phyloP scores from a whole-genome alignment of 2,329 filamentous ascomycete genomes.

The Celoporthe dispersa region DNA sequence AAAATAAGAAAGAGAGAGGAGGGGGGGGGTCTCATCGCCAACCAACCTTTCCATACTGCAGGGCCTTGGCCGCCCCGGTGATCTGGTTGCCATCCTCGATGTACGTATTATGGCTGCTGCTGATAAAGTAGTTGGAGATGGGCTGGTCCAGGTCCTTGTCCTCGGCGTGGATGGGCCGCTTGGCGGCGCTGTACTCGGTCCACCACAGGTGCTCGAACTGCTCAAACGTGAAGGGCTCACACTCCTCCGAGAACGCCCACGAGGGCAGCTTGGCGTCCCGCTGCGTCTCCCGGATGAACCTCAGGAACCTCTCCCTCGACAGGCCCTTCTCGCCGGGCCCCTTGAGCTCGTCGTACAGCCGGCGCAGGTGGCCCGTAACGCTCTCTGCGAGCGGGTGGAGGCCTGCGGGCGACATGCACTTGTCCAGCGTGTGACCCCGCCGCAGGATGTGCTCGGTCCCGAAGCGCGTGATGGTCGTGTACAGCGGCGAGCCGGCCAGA shows the following conservation, averaged over 20 bases:
- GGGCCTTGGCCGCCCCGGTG: conserved; percentile 73
- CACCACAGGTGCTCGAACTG: conserved; percentile 57
- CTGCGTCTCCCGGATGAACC: conserved; percentile 19
- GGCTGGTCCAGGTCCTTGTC: conserved; percentile 66
- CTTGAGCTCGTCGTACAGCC: conserved; percentile 24
- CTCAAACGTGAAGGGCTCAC: conserved; percentile 48
- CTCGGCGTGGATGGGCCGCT: conserved; percentile 45
- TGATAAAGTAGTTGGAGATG: conserved; percentile 90
- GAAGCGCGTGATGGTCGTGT: conserved; percentile 8
- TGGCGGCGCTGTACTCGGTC: conserved; percentile 47
- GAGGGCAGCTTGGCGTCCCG: background rate
- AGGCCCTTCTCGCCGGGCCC: conserved; percentile 11
- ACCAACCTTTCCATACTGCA: conserved; percentile 69
- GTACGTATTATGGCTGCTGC: conserved; percentile 94
- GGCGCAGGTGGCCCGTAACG: conserved; percentile 17
- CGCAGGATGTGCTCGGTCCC: background rate
- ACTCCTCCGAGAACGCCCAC: conserved; percentile 36
- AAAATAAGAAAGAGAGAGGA: too few species aligned
- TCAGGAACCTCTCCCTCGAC: conserved; percentile 12
- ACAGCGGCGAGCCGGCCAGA: conserved; percentile 12
- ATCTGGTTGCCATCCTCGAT: conserved; percentile 82
- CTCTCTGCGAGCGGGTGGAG: conserved; percentile 6
- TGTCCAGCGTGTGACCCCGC: conserved; percentile 13
- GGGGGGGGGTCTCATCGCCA: too few species aligned
- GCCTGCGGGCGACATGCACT: conserved; percentile 6